These are phyloP conservation scores for Phytophthora crassamura DNA, from an alignment of 352 stramenopile species.

Conservation along the genomic window DNA sequence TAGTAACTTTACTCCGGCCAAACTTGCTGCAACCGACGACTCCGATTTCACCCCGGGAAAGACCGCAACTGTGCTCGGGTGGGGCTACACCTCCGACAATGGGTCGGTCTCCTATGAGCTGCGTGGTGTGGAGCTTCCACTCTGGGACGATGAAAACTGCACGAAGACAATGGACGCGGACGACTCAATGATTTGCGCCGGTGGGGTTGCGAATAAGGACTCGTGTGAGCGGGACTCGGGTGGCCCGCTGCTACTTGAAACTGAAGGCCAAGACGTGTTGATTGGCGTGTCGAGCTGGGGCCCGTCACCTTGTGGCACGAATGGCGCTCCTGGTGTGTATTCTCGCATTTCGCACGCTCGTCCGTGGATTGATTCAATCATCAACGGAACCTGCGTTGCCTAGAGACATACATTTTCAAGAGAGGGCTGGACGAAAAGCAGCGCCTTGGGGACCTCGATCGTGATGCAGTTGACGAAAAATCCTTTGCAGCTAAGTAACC, in stretches of 20 bases:
- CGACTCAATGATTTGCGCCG: conserved; percentile 33
- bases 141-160: conserved; percentile 22
- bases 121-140: conserved; percentile 15
- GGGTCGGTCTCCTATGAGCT: conserved; percentile 21
- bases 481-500: too few species aligned
- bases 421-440: not conserved
- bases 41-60: conserved; percentile 16
- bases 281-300: conserved; percentile 29
- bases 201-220: conserved; percentile 23
- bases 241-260: conserved; percentile 24
- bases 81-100: conserved; percentile 14
- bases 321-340: conserved; percentile 43
- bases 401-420: not conserved
- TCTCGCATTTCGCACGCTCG: conserved; percentile 32
- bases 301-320: conserved; percentile 15
- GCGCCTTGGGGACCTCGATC: conserved; percentile 24
- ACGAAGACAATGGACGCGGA: conserved; percentile 13
- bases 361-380: conserved; percentile 14
- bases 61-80: conserved; percentile 17
- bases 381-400: conserved; percentile 9
- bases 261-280: conserved; percentile 8
- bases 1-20: conserved; percentile 13
- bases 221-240: conserved; percentile 34
- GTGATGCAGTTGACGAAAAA: conserved; percentile 21
- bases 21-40: conserved; percentile 25